Percentiles rank a stretch among this genome's conserved stretches.
phyloP scores from a whole-genome alignment of 441 rosid species.

The Breynia disticha region DNA sequence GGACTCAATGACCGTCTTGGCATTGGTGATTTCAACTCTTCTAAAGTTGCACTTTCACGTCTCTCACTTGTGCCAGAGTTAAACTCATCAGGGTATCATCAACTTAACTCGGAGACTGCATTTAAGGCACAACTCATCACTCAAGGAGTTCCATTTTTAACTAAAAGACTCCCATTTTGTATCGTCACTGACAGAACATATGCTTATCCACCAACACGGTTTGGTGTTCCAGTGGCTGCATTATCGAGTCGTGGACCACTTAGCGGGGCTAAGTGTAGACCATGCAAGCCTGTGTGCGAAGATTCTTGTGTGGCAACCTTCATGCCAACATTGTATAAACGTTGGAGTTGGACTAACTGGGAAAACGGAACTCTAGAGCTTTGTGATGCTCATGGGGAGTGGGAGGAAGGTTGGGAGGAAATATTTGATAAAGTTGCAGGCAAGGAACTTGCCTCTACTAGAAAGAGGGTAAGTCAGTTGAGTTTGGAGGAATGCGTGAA shows the following conservation, averaged over 20 bases:
- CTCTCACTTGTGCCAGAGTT: conserved; percentile 66
- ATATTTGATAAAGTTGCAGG: conserved; percentile 51
- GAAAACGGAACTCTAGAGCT: conserved; percentile 43
- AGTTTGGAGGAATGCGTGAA: conserved; percentile 36
- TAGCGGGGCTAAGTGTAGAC: conserved; percentile 88
- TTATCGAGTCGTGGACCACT: conserved; percentile 65
- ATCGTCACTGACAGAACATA: conserved; percentile 65
- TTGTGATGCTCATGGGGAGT: conserved; percentile 63
- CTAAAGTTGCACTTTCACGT: conserved; percentile 69
- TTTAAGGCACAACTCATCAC: conserved; percentile 71
- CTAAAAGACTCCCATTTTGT: conserved; percentile 65
- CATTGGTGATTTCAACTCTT: conserved; percentile 56
- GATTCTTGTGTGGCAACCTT: conserved; percentile 43
- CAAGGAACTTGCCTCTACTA: conserved; percentile 30
- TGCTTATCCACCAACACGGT: conserved; percentile 50
- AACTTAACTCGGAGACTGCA: conserved; percentile 83
- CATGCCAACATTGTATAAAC: conserved; percentile 38
- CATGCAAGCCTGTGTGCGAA: conserved; percentile 49
- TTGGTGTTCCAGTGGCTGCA: conserved; percentile 74
- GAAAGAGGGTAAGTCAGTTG: conserved; percentile 29
- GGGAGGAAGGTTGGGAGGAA: conserved; percentile 74
- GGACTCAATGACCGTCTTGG: conserved; percentile 95
- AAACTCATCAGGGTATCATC: conserved; percentile 38
- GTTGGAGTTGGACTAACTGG: conserved; percentile 94
- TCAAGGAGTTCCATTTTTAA: conserved; percentile 30